Evolutionary conservation across 768 basidiomycete species (phyloP).

Genomic region (Suillus variegatus): DNA sequence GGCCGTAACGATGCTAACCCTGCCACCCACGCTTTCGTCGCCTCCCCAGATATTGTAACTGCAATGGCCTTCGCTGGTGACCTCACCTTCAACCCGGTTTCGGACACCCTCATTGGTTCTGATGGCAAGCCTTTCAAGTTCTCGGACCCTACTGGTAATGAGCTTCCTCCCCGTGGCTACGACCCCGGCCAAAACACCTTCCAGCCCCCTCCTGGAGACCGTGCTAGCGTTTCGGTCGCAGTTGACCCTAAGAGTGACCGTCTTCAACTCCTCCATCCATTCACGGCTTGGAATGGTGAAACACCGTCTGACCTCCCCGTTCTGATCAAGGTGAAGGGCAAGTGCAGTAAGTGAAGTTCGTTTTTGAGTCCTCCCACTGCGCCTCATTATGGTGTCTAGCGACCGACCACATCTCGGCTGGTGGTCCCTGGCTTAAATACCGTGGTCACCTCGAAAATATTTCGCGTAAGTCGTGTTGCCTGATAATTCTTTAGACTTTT

Average conservation of each 20-base stretch:
- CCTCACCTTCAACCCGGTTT: slow-evolving; percentile 95
- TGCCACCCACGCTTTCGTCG: slow-evolving; percentile 95
- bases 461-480: slow-evolving; percentile 60
- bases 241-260: slow-evolving; percentile 85
- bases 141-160: slow-evolving; percentile 85
- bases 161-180: slow-evolving; percentile 94
- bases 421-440: slow-evolving; percentile 99
- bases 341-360: slow-evolving; percentile 77
- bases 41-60: slow-evolving; percentile 93
- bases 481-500: not conserved
- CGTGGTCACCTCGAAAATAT: slow-evolving; percentile 99
- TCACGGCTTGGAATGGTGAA: slow-evolving; percentile 93
- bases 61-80: slow-evolving; percentile 94
- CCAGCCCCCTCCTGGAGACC: slow-evolving; percentile 90
- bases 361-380: not conserved
- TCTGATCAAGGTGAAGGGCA: slow-evolving; percentile 98
- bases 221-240: slow-evolving; percentile 80
- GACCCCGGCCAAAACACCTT: slow-evolving; percentile 97
- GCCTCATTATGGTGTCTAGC: slow-evolving; percentile 39
- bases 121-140: slow-evolving; percentile 99
- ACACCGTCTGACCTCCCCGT: slow-evolving; percentile 86
- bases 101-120: slow-evolving; percentile 81
- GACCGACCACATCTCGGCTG: slow-evolving; percentile 95
- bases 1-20: slow-evolving; percentile 99
- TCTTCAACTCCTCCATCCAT: slow-evolving; percentile 88